Base-by-base conservation (phyloP, 1,139 yeast species). In the Candida sp. region DNA sequence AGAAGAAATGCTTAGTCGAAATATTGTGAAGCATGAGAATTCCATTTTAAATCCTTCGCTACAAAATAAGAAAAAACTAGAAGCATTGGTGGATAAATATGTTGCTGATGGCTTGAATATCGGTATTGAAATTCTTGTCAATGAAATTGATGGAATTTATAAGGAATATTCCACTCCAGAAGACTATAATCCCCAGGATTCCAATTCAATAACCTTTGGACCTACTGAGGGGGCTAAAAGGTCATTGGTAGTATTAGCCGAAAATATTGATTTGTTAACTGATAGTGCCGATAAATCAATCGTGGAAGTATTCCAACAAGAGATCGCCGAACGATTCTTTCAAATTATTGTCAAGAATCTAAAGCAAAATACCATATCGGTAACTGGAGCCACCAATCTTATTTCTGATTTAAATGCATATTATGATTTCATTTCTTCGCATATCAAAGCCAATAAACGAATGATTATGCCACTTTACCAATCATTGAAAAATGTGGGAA, bases 21-120 rank as follows among this genome's bases (percentile, higher is more conserved):
- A 77, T 37, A 75, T 84, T 22, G 80, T 89, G 22, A 82, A 81
- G 53, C 77, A 81, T 46, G 86, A 84, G 50, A 75, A 79, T 47
- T 95, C 95, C 45, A 87, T 91, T 55, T 70, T 89, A 44, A 84
- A 88, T 48, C 87, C 89, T 19, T 81, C 95, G 4, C 77, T 87
- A 40, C 93, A 89, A 56, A 82, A 82, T 35, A 93, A 93, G 60
- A 84, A 87, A 53, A 79, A 79, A 46, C 78, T 93, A 49, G 99
- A 93, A 57, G 81, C 81, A 8, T 70, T 82, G 66, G 79, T 93
- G 7, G 99, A 93, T 60, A 88, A 82, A 43, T 85, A 79, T 57
- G 97, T 93, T 22, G 99, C 98, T 0, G 89, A 86, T 57, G 99
- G 99, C 0, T 73, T 93, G 35, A 91, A 89, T 56, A 77, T 87